A percentile compares a stretch with the other conserved stretches of the same genome.
phyloP scores from a whole-genome alignment of 495 filamentous ascomycete species.

The Xylaria curta region DNA sequence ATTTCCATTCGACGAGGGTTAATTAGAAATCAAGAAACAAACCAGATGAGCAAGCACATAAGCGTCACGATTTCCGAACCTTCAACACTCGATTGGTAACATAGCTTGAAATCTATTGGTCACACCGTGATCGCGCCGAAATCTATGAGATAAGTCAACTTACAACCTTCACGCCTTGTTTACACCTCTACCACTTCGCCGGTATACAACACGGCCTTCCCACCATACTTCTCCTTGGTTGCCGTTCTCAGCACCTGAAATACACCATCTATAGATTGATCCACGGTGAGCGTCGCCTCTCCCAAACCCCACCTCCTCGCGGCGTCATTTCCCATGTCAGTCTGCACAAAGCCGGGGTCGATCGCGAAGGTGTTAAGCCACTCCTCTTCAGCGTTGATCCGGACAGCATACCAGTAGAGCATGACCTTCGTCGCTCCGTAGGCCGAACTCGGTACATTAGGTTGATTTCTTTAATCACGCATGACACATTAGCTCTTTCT shows the following conservation, averaged over 20 bases:
- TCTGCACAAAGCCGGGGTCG: constrained; percentile 49
- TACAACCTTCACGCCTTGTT: not conserved
- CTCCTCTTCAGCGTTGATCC: constrained; percentile 49
- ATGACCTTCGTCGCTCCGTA: constrained; percentile 52
- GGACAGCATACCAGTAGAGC: constrained; percentile 47
- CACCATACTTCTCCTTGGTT: constrained; percentile 48
- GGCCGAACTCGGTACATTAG: constrained; percentile 41
- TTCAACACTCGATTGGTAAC: not conserved
- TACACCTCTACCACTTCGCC: constrained; percentile 31
- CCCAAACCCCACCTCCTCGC: constrained; percentile 45
- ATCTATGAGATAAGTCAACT: not conserved
- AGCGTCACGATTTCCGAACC: not conserved
- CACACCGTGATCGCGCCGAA: not conserved
- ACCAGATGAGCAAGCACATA: not conserved
- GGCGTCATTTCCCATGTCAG: constrained; percentile 53
- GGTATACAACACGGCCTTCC: constrained; percentile 39
- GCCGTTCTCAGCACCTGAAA: constrained; percentile 46
- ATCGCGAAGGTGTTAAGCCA: constrained; percentile 42
- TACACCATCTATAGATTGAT: constrained; percentile 46
- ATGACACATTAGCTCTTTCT: constrained; percentile 13
- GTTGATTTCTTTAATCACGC: constrained; percentile 30
- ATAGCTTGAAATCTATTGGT: not conserved
- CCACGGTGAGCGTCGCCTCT: constrained; percentile 41
- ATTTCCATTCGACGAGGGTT: not conserved
- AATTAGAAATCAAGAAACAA: not conserved